Base-by-base conservation (phyloP, 2,329 filamentous ascomycete species). In the Sarocladium kiliense region DNA sequence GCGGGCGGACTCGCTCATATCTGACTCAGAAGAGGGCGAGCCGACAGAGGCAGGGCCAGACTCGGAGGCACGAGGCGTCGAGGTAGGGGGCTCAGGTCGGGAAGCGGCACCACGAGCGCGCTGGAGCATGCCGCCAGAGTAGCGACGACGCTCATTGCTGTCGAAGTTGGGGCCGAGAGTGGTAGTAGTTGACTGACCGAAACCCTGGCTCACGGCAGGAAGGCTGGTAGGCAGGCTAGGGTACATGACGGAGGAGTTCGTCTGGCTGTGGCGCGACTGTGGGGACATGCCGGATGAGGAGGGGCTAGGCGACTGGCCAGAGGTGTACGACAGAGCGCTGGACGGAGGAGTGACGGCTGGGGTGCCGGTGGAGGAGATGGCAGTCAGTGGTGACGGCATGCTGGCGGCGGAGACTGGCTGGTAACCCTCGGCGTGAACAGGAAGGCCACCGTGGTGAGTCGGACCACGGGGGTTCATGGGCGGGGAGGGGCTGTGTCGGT, bases 341-440 rank as follows among this genome's bases (percentile, higher is more conserved):
- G 86, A 89, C 0, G 88, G 86, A 7, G 88, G 89, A 2, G 88
- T 92, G 59, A 91, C 79, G 10, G 87, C 88, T 10, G 89, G 88
- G 14, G 88, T 92, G 58, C 88, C 86, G 39, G 80, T 80, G 21
- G 82, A 84, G 39, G 81, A 80, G 47, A 82, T 73, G 16, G 77
- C 77, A 27, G 77, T 80, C 61, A 84, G 65, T 19, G 85, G 85
- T 25, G 84, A 86, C 27, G 81, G 80, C 70, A 85, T 78, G 63
- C 78, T 79, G n/a, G 77, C 77, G 6, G 77, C 75, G 25, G 75
- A 77, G 61, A 77, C 76, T 44, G 70, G 68, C 59, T 74, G 63
- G 61, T 72, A 70, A 59, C 62, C 60, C 44, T 74, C 64, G 60
- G 68, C 21, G 30, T 53, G 49, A 36, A 53, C 21, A 26, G 49